Percentiles rank a stretch among this genome's conserved stretches.
These are phyloP conservation scores for Vaccinium macrocarpon DNA, from an alignment of 148 eudicot genomes.

Conservation along the genomic window DNA sequence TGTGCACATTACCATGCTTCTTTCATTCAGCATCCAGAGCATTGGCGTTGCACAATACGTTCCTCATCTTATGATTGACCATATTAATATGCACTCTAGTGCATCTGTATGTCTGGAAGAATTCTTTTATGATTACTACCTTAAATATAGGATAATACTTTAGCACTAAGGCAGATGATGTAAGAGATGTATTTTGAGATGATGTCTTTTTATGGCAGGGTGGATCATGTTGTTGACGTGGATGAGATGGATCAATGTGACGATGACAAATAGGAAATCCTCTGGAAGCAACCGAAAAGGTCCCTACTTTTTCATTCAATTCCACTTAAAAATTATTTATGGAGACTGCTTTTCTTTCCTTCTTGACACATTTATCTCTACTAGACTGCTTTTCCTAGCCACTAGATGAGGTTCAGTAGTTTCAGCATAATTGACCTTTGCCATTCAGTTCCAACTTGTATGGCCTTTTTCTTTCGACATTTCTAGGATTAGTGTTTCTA, in stretches of 20 bases:
- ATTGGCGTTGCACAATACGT: too few relatives aligned
- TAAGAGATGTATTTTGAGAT: background rate
- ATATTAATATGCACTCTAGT: background rate
- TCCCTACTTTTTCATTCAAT: background rate
- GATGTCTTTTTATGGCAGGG: constrained; percentile 15
- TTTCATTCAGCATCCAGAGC: too few relatives aligned
- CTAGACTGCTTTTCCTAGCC: background rate
- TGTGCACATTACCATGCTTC: too few relatives aligned
- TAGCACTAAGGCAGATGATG: background rate
- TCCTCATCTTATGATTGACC: background rate
- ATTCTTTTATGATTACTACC: background rate
- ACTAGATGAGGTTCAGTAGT: background rate
- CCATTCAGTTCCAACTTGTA: background rate
- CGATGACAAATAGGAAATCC: constrained; percentile 8
- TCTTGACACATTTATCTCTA: background rate
- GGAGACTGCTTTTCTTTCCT: background rate
- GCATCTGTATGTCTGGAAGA: background rate
- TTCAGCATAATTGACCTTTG: constrained; percentile 1
- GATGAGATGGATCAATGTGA: background rate
- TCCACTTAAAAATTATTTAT: background rate
- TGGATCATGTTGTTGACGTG: constrained; percentile 6
- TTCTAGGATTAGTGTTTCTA: background rate
- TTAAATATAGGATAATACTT: background rate
- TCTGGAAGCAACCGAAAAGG: background rate
- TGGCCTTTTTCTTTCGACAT: background rate